phyloP scores from a whole-genome alignment of 257 asterid species.

The Scutellaria barbata region DNA sequence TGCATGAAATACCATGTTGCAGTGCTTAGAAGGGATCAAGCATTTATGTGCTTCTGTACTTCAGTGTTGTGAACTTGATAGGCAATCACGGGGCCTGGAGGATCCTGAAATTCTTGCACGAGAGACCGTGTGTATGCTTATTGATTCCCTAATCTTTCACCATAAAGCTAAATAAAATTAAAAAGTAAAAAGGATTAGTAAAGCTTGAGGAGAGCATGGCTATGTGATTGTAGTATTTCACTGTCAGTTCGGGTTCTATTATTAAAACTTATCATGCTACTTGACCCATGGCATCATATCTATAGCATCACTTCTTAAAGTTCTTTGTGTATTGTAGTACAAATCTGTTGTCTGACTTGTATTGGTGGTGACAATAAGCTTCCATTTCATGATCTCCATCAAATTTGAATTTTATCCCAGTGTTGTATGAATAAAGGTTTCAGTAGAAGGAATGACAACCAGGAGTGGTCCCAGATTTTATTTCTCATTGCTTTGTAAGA shows the following conservation, averaged over 20 bases:
- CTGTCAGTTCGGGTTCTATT: constrained; percentile 12
- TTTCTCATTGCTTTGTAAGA: not conserved
- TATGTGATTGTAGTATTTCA: constrained; percentile 12
- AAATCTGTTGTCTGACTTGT: not conserved
- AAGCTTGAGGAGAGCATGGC: constrained; percentile 19
- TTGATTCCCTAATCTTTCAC: constrained; percentile 12
- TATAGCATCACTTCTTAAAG: not conserved
- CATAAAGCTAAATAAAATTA: not conserved
- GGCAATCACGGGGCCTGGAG: constrained; percentile 82
- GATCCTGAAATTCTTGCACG: constrained; percentile 98
- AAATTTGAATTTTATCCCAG: not conserved
- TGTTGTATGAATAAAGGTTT: constrained; percentile 12
- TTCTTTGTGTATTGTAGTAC: constrained; percentile 7
- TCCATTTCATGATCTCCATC: constrained; percentile 17
- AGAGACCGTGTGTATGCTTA: constrained; percentile 94
- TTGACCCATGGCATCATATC: not conserved
- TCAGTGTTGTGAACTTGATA: constrained; percentile 90
- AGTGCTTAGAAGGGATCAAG: constrained; percentile 87
- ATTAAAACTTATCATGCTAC: not conserved
- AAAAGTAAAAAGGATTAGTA: not conserved
- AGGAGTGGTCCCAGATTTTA: constrained; percentile 14
- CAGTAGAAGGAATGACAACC: constrained; percentile 7
- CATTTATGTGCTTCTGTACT: constrained; percentile 86
- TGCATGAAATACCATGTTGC: constrained; percentile 78
- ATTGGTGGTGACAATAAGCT: constrained; percentile 2